A percentile compares a stretch with the other conserved stretches of the same genome.
Conservation (phyloP, 148 eudicot genomes). For the Agrostemma githago region DNA sequence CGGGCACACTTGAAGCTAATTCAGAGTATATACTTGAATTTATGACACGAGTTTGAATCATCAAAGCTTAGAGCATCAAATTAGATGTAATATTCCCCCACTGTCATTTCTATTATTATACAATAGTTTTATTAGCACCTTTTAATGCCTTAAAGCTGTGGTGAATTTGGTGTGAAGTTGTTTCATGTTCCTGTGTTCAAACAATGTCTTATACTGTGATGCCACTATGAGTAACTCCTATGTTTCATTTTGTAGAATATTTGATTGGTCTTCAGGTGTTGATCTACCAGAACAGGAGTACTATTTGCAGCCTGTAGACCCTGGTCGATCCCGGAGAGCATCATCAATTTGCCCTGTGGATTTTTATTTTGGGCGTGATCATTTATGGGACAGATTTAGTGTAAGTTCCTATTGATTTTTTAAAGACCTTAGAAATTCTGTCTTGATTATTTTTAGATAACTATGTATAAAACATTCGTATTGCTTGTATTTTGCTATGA, state of each 20-base stretch:
- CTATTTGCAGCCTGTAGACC: constrained; percentile 72
- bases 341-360: constrained; percentile 85
- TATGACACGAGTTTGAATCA: background rate
- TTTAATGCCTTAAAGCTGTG: background rate
- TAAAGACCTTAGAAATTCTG: background rate
- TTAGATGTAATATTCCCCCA: background rate
- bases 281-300: constrained; percentile 87
- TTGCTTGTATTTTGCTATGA: constrained; percentile 2
- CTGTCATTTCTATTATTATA: background rate
- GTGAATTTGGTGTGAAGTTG: background rate
- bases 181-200: background rate
- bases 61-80: background rate
- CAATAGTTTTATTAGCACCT: background rate
- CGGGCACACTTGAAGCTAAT: background rate
- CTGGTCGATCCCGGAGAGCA: constrained; percentile 61
- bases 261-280: constrained; percentile 60
- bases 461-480: background rate
- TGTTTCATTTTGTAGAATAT: constrained; percentile 53
- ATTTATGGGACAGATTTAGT: constrained; percentile 94
- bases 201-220: background rate
- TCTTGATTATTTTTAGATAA: background rate
- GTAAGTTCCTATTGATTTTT: constrained; percentile 47
- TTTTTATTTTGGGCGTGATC: constrained; percentile 91
- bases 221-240: constrained; percentile 19
- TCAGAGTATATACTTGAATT: background rate